Evolutionary conservation across 768 basidiomycete genomes (phyloP).

Genomic region (Lactarius sanguifluus): DNA sequence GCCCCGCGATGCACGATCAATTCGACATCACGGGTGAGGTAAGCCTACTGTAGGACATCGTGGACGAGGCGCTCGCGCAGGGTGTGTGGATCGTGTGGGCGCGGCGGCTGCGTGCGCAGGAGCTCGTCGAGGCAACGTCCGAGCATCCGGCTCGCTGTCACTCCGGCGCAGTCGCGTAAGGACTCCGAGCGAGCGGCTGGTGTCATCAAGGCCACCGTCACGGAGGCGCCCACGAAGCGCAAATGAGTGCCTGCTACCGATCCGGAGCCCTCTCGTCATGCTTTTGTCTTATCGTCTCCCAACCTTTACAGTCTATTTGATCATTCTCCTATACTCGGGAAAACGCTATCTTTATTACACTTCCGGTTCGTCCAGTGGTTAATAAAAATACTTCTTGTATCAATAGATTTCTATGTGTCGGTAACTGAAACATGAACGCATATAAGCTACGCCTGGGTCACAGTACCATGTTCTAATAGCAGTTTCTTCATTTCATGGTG

Average conservation of each 20-base stretch:
- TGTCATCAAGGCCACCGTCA: neutral
- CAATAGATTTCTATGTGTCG: neutral
- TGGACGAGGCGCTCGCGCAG: slow-evolving; percentile 79
- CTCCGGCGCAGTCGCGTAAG: slow-evolving; percentile 77
- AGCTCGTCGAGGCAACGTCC: slow-evolving; percentile 76
- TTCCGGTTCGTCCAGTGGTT: too few relatives aligned
- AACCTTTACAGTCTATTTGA: too few relatives aligned
- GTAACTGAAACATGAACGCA: neutral
- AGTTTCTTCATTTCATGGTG: neutral
- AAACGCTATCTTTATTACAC: too few relatives aligned
- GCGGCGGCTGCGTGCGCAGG: slow-evolving; percentile 79
- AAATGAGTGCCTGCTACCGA: slow-evolving; percentile 51
- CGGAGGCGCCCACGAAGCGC: neutral
- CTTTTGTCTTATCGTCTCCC: too few relatives aligned
- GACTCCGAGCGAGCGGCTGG: slow-evolving; percentile 61
- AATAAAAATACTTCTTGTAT: too few relatives aligned
- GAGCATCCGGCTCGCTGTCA: slow-evolving; percentile 81
- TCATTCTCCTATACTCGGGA: too few relatives aligned
- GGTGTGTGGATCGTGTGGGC: slow-evolving; percentile 87
- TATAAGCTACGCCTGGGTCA: neutral
- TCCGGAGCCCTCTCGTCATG: too few relatives aligned
- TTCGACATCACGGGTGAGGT: slow-evolving; percentile 73
- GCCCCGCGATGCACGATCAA: slow-evolving; percentile 44
- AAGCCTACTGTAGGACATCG: slow-evolving; percentile 81
- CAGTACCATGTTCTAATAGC: neutral